Evolutionary conservation across 2,329 filamentous ascomycete genomes (phyloP).

Genomic region (Alternaria burnsii): DNA sequence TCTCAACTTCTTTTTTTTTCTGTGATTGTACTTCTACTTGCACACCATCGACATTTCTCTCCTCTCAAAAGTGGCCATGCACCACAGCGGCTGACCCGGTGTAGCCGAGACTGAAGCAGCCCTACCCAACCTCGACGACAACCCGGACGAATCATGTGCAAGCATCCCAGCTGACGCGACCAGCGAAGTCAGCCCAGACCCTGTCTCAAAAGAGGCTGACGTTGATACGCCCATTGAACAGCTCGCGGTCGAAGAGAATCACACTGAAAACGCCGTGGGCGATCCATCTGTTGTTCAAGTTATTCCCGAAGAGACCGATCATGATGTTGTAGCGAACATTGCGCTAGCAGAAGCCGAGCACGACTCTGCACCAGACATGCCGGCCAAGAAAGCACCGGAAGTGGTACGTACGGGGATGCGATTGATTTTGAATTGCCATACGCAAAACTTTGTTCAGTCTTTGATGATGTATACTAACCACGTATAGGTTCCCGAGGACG

Average conservation of each 20-base stretch:
- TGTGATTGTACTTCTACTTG: slow-evolving; percentile 10
- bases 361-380: slow-evolving; percentile 14
- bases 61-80: not conserved
- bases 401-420: slow-evolving; percentile 16
- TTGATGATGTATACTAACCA: slow-evolving; percentile 3
- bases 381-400: slow-evolving; percentile 3
- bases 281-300: slow-evolving; percentile 7
- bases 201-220: slow-evolving; percentile 16
- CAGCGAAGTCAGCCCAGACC: slow-evolving; percentile 15
- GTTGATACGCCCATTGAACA: slow-evolving; percentile 14
- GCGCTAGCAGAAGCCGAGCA: slow-evolving; percentile 11
- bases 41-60: slow-evolving; percentile 5
- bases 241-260: slow-evolving; percentile 1
- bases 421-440: not conserved
- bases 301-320: slow-evolving; percentile 5
- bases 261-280: slow-evolving; percentile 1
- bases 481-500: slow-evolving; percentile 8
- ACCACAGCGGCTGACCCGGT: slow-evolving; percentile 17
- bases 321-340: slow-evolving; percentile 10
- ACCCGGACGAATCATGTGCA: slow-evolving; percentile 13
- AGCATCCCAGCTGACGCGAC: slow-evolving; percentile 16
- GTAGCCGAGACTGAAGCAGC: slow-evolving; percentile 13
- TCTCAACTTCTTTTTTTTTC: slow-evolving; percentile 15
- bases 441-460: not conserved
- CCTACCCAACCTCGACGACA: not conserved